Evolutionary conservation across 208 protist genomes (phyloP).

Genomic region (Crithidia acanthocephali): DNA sequence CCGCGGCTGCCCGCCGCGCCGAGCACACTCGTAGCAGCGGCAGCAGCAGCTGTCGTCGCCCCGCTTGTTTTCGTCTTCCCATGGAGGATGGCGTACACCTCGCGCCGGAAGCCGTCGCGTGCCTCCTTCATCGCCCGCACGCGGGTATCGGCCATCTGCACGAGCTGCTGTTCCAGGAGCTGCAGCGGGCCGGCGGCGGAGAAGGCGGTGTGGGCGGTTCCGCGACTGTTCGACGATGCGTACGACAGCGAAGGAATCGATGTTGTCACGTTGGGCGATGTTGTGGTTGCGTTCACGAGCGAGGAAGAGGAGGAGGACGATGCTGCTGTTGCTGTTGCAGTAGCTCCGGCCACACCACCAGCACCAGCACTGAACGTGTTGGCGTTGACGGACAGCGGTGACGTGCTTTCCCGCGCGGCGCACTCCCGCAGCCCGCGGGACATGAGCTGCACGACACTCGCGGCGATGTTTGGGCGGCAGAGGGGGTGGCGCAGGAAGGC

Average conservation of each 20-base stretch:
- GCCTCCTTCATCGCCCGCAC: conserved; percentile 34
- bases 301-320: background rate
- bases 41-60: background rate
- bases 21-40: background rate
- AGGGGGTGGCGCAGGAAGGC: conserved; percentile 55
- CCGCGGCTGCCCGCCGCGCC: background rate
- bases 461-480: conserved; percentile 46
- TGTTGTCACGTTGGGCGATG: too few species aligned
- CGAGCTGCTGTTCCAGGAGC: conserved; percentile 45
- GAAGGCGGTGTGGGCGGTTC: background rate
- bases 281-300: background rate
- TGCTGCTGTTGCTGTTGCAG: background rate
- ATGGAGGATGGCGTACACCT: conserved; percentile 25
- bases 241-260: background rate
- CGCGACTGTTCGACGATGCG: conserved; percentile 12
- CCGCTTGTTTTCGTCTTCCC: background rate
- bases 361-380: background rate
- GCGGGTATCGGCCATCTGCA: conserved; percentile 27
- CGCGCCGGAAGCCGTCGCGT: conserved; percentile 27
- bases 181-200: conserved; percentile 17
- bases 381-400: background rate
- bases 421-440: conserved; percentile 61
- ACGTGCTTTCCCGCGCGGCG: conserved; percentile 39
- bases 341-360: background rate
- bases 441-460: conserved; percentile 48